A percentile compares a stretch with the other conserved stretches of the same genome.
phyloP scores from a whole-genome alignment of 2,329 filamentous ascomycete genomes.

The Fusarium circinatum region DNA sequence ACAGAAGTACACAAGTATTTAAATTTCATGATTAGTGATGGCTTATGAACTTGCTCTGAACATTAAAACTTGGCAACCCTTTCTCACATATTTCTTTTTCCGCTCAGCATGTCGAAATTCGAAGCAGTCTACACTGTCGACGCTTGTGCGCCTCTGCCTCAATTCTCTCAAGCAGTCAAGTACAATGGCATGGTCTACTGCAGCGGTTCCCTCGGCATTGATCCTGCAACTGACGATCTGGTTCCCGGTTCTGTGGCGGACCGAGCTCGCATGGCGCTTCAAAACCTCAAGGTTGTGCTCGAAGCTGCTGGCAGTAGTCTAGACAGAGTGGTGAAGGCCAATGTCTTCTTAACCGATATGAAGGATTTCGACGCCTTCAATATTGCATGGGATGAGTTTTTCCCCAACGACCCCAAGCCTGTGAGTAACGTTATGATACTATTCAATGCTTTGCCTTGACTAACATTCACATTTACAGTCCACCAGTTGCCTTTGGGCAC shows the following conservation, averaged over 20 bases:
- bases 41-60: too few species aligned
- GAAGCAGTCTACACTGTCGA: background rate
- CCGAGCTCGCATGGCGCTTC: background rate
- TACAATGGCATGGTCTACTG: conserved; percentile 1
- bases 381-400: conserved; percentile 9
- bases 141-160: background rate
- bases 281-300: background rate
- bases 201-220: background rate
- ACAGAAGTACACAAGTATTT: too few species aligned
- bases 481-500: background rate
- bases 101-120: background rate
- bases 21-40: too few species aligned
- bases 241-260: background rate
- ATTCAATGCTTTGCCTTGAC: background rate
- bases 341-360: conserved; percentile 9
- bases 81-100: too few species aligned
- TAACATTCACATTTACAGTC: background rate
- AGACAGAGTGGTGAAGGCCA: conserved; percentile 1
- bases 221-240: background rate
- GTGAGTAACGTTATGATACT: background rate
- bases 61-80: rapidly evolving
- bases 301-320: conserved; percentile 3
- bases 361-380: conserved; percentile 3
- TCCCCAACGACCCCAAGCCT: background rate
- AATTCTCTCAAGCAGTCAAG: conserved; percentile 1